Conservation (phyloP, 2,329 filamentous ascomycete genomes). For the Thermothelomyces thermophilus region DNA sequence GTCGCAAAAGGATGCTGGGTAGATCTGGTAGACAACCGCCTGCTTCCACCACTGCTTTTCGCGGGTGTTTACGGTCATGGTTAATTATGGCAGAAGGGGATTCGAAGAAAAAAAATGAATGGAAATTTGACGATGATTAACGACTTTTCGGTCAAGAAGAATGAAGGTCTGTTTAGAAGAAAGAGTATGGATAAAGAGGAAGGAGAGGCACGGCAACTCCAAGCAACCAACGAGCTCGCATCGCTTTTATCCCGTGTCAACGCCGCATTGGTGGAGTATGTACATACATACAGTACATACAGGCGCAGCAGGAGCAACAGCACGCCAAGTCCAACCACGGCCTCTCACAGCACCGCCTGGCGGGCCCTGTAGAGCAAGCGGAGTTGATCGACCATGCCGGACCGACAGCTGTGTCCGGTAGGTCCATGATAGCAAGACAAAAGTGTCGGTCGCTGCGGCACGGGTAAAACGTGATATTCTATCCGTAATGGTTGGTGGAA, state of each 20-base stretch:
- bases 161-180: neutral
- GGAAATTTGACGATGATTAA: neutral
- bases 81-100: too few relatives aligned
- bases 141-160: neutral
- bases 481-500: too few relatives aligned
- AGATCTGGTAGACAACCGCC: slow-evolving; percentile 49
- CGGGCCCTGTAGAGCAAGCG: neutral
- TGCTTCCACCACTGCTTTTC: slow-evolving; percentile 46
- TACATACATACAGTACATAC: too few relatives aligned
- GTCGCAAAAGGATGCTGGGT: slow-evolving; percentile 49
- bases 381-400: neutral
- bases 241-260: too few relatives aligned
- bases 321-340: too few relatives aligned
- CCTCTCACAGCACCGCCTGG: too few relatives aligned
- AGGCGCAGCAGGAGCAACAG: too few relatives aligned
- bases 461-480: too few relatives aligned
- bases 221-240: neutral
- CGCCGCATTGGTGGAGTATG: too few relatives aligned
- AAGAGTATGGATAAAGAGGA: neutral
- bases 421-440: neutral
- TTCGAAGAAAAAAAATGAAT: neutral
- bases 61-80: slow-evolving; percentile 7
- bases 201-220: neutral
- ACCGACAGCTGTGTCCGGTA: neutral
- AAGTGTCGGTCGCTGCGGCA: neutral